These are phyloP conservation scores for Yamadazyma atmosphaerica DNA, from an alignment of 1,139 yeast genomes.

Conservation along the genomic window DNA sequence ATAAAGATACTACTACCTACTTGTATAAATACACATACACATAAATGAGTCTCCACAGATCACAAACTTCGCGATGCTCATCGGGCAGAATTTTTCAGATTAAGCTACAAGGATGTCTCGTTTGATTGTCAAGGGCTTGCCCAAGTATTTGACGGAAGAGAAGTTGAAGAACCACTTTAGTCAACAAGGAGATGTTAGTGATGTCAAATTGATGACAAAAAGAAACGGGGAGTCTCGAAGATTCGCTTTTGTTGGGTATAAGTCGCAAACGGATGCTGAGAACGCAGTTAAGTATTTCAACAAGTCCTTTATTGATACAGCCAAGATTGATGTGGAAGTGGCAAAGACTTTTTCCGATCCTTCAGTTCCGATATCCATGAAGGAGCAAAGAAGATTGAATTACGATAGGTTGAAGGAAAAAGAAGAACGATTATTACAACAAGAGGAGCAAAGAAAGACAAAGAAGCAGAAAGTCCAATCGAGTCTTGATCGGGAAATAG, in stretches of 20 bases:
- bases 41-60: no score
- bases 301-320: constrained; percentile 78
- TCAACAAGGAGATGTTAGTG: constrained; percentile 70
- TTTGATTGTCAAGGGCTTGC: constrained; percentile 92
- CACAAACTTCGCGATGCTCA: constrained; percentile 11
- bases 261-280: constrained; percentile 68
- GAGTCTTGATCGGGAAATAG: constrained; percentile 57
- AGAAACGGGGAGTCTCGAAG: constrained; percentile 85
- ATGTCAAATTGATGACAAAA: constrained; percentile 79
- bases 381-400: constrained; percentile 59
- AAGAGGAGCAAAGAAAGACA: constrained; percentile 41
- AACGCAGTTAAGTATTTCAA: constrained; percentile 77
- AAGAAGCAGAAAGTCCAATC: constrained; percentile 27
- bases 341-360: constrained; percentile 90
- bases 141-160: constrained; percentile 76
- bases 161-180: constrained; percentile 69
- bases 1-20: no score
- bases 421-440: constrained; percentile 51
- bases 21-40: no score
- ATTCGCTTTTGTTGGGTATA: constrained; percentile 91
- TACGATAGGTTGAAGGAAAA: constrained; percentile 52
- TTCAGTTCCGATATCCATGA: constrained; percentile 70
- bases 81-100: constrained; percentile 8
- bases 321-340: constrained; percentile 71
- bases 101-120: constrained; percentile 64